Conservation (phyloP, 1,284 basidiomycete species). For the Austroboletus novae-zelandiae region DNA sequence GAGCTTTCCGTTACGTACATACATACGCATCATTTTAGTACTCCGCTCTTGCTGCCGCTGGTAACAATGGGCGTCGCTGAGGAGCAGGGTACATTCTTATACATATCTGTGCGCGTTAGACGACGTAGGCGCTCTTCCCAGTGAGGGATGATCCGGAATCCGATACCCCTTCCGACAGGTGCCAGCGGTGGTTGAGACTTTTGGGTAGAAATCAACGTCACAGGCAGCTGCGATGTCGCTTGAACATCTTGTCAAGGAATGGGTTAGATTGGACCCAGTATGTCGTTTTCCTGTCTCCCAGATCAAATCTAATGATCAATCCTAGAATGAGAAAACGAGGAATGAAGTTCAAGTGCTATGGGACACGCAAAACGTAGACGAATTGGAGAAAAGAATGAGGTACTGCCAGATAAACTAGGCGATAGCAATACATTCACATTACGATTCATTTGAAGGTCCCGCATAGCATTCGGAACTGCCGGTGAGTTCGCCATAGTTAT, state of each 20-base stretch:
- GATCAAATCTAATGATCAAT: not conserved
- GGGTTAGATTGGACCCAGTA: slow-evolving; percentile 57
- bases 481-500: slow-evolving; percentile 43
- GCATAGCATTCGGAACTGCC: slow-evolving; percentile 85
- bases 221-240: slow-evolving; percentile 25
- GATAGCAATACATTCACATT: not conserved
- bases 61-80: no score
- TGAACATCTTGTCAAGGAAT: slow-evolving; percentile 50
- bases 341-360: slow-evolving; percentile 53
- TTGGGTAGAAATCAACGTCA: not conserved
- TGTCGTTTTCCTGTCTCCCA: not conserved
- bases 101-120: no score
- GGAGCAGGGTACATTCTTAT: no score
- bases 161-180: not conserved
- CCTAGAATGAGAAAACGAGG: slow-evolving; percentile 54
- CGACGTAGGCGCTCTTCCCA: no score
- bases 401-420: slow-evolving; percentile 20
- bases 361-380: slow-evolving; percentile 41
- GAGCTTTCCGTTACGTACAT: not conserved
- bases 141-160: not conserved
- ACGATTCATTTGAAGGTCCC: slow-evolving; percentile 39
- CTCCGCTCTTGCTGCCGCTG: no score
- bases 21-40: not conserved
- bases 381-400: slow-evolving; percentile 62
- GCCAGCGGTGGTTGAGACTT: not conserved